Percentiles rank a stretch among this genome's conserved stretches.
Conservation (phyloP, 1,284 basidiomycete species). For the Phenoliferia sp. region DNA sequence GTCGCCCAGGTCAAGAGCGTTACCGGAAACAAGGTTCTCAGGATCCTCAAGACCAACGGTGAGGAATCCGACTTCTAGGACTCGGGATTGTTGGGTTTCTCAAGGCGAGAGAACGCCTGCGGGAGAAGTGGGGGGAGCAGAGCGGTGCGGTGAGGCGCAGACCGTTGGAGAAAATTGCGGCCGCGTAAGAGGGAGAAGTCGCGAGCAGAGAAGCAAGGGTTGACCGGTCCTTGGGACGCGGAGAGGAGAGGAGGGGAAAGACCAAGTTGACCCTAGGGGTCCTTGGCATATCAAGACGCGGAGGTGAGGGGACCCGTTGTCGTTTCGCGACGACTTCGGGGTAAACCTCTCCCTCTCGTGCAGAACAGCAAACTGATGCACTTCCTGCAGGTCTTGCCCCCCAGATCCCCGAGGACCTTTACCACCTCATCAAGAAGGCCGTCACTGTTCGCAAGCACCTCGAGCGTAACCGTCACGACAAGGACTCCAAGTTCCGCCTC, state of each 20-base stretch:
- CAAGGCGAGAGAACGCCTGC: neutral
- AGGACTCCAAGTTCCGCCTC: constrained; percentile 82
- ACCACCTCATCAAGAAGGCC: constrained; percentile 99
- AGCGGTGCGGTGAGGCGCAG: too few species aligned
- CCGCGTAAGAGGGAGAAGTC: too few species aligned
- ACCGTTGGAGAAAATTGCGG: too few species aligned
- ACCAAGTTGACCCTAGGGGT: too few species aligned
- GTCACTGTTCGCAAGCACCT: constrained; percentile 98
- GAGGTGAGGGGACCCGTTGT: too few species aligned
- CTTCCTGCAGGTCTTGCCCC: constrained; percentile 75
- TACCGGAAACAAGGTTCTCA: constrained; percentile 98
- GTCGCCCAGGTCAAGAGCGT: constrained; percentile 95
- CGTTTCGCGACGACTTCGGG: too few species aligned
- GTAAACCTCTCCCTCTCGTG: neutral
- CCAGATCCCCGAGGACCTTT: constrained; percentile 97
- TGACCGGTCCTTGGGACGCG: too few species aligned
- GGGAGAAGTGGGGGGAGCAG: neutral
- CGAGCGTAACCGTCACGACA: constrained; percentile 97
- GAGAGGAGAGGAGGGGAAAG: too few species aligned
- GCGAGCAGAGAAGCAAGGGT: too few species aligned
- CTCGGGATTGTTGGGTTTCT: neutral
- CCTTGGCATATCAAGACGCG: too few species aligned
- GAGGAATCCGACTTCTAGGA: constrained; percentile 42
- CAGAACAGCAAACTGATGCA: neutral
- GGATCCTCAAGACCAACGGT: constrained; percentile 95